phyloP scores from a whole-genome alignment of 306 rosid genomes.

The Fragaria vesca region DNA sequence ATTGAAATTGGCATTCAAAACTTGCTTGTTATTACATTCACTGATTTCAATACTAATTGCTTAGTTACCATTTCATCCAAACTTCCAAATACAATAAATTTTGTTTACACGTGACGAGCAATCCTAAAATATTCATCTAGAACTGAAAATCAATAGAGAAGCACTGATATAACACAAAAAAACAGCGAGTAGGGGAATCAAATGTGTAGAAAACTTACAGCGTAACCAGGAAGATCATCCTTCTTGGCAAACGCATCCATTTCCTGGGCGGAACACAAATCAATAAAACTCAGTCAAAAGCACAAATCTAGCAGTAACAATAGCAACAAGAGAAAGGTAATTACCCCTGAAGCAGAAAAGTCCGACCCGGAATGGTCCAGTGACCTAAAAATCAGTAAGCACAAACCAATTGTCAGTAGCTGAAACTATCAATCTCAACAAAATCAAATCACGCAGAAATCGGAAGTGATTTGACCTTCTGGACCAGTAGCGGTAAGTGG shows the following conservation, averaged over 20 bases:
- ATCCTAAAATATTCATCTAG: not conserved
- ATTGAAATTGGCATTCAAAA: not conserved
- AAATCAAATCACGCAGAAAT: not conserved
- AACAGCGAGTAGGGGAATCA: not conserved
- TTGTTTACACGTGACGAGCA: not conserved
- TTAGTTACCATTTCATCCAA: not conserved
- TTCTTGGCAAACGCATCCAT: conserved; percentile 27
- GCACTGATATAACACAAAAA: not conserved
- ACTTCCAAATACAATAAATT: not conserved
- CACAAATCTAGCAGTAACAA: not conserved
- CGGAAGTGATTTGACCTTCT: conserved; percentile 14
- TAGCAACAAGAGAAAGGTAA: not conserved
- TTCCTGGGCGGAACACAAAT: conserved; percentile 3
- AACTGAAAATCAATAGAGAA: not conserved
- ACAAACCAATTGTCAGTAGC: not conserved
- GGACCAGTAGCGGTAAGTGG: conserved; percentile 37
- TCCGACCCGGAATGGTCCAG: conserved; percentile 17
- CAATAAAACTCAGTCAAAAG: not conserved
- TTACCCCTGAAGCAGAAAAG: conserved; percentile 24
- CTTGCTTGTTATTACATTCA: not conserved
- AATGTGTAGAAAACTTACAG: conserved; percentile 29
- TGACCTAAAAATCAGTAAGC: conserved; percentile 20
- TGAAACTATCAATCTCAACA: not conserved
- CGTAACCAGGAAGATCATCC: conserved; percentile 40
- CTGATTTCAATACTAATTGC: not conserved